phyloP scores from a whole-genome alignment of 805 yeast species.

The Myxozyma kluyveri region DNA sequence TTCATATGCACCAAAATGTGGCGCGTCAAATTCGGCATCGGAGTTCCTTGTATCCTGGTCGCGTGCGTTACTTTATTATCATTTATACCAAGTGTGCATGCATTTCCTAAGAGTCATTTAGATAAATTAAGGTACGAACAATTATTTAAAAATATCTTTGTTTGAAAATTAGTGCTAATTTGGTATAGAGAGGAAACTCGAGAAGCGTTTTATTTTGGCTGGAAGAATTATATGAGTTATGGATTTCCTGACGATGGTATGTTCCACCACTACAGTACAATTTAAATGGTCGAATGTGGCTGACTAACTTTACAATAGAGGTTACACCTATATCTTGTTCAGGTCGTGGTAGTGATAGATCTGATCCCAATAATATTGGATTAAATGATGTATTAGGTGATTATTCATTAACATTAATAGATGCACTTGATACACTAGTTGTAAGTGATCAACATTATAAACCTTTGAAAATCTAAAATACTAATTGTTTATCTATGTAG shows the following conservation, averaged over 20 bases:
- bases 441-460: slow-evolving; percentile 36
- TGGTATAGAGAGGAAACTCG: slow-evolving; percentile 26
- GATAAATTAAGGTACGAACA: slow-evolving; percentile 14
- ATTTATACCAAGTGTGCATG: background rate
- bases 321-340: slow-evolving; percentile 69
- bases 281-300: no score
- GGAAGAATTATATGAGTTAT: slow-evolving; percentile 61
- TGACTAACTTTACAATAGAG: slow-evolving; percentile 37
- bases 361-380: slow-evolving; percentile 51
- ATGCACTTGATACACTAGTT: slow-evolving; percentile 74
- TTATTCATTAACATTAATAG: slow-evolving; percentile 72
- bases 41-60: no score
- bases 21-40: no score
- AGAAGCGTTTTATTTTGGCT: slow-evolving; percentile 67
- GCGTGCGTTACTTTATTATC: no score
- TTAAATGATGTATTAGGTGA: slow-evolving; percentile 86
- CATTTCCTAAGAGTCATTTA: slow-evolving; percentile 23
- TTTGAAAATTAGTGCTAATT: background rate
- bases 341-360: slow-evolving; percentile 63
- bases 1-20: no score
- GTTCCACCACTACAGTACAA: background rate
- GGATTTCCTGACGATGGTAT: slow-evolving; percentile 76
- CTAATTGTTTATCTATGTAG: slow-evolving; percentile 1
- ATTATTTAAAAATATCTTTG: background rate
- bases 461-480: background rate